Evolutionary conservation across 345 rosid genomes (phyloP).

Genomic region (Gossypium ekmanianum): DNA sequence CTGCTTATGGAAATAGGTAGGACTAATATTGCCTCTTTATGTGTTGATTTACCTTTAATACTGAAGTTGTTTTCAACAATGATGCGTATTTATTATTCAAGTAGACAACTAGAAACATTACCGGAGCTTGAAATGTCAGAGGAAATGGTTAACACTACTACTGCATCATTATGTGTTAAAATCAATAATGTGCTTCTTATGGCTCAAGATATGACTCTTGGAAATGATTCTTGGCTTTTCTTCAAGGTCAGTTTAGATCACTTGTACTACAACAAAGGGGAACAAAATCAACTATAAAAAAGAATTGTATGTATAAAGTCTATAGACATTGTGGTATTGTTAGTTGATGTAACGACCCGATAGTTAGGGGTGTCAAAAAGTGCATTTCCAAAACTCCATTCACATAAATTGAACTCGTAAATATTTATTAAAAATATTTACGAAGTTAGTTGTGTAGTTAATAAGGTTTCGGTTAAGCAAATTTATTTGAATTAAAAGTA

Average conservation of each 20-base stretch:
- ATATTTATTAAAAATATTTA: too few relatives aligned
- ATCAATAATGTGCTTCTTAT: conserved; percentile 68
- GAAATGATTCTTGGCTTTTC: conserved; percentile 72
- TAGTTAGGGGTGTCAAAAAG: too few relatives aligned
- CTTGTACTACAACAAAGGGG: neutral
- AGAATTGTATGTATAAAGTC: too few relatives aligned
- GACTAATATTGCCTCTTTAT: neutral
- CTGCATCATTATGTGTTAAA: conserved; percentile 74
- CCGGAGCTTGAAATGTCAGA: conserved; percentile 75
- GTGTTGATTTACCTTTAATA: neutral
- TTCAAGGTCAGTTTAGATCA: conserved; percentile 47
- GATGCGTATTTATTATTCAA: neutral
- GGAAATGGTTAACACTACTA: conserved; percentile 73
- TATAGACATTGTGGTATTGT: too few relatives aligned
- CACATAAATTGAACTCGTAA: too few relatives aligned
- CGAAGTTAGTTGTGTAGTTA: too few relatives aligned
- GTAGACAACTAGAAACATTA: conserved; percentile 33
- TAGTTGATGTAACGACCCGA: too few relatives aligned
- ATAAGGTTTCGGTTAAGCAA: too few relatives aligned
- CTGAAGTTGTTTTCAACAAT: neutral
- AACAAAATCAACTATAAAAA: too few relatives aligned
- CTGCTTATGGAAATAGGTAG: conserved; percentile 58
- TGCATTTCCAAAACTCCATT: too few relatives aligned
- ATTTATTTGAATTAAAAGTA: too few relatives aligned
- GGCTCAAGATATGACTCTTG: conserved; percentile 87